Percentiles rank a stretch among this genome's conserved stretches.
These are phyloP conservation scores for Madurella fahalii DNA, from an alignment of 2,329 filamentous ascomycete genomes.

Conservation along the genomic window DNA sequence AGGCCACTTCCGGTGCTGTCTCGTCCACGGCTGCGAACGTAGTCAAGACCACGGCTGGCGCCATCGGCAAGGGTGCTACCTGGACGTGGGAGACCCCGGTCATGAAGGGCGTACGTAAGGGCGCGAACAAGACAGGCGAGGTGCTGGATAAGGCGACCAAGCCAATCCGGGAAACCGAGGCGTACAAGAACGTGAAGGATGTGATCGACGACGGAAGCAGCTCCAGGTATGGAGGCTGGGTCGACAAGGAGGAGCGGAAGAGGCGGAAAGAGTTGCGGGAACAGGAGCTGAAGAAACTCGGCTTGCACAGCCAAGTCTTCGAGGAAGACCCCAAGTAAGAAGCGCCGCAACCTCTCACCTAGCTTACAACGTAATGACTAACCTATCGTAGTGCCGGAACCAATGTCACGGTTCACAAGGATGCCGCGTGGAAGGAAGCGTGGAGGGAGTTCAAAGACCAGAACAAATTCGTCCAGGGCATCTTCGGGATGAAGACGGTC, in stretches of 20 bases:
- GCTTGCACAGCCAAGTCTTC: conserved; percentile 53
- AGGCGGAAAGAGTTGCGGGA: conserved; percentile 72
- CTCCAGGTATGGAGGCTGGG: conserved; percentile 92
- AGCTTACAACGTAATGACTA: conserved; percentile 18
- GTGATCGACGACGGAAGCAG: conserved; percentile 97
- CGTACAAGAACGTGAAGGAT: conserved; percentile 90
- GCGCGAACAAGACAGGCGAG: conserved; percentile 78
- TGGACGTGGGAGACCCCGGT: conserved; percentile 98
- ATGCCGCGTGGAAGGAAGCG: conserved; percentile 96
- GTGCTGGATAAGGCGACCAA: conserved; percentile 92
- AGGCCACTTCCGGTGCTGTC: conserved; percentile 79
- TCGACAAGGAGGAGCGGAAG: conserved; percentile 90
- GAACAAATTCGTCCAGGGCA: conserved; percentile 79
- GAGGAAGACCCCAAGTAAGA: conserved; percentile 87
- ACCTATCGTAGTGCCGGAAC: conserved; percentile 69
- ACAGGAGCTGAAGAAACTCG: conserved; percentile 52
- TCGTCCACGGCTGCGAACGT: conserved; percentile 73
- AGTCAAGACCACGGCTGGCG: conserved; percentile 79
- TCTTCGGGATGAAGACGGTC: conserved; percentile 79
- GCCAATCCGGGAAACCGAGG: conserved; percentile 89
- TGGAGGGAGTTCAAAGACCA: conserved; percentile 93
- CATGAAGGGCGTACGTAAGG: conserved; percentile 84
- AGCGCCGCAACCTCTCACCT: neutral
- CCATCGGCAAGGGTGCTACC: conserved; percentile 81
- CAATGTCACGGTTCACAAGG: conserved; percentile 92